These are phyloP conservation scores for Calocera viscosa DNA, from an alignment of 768 basidiomycete species.

Conservation along the genomic window DNA sequence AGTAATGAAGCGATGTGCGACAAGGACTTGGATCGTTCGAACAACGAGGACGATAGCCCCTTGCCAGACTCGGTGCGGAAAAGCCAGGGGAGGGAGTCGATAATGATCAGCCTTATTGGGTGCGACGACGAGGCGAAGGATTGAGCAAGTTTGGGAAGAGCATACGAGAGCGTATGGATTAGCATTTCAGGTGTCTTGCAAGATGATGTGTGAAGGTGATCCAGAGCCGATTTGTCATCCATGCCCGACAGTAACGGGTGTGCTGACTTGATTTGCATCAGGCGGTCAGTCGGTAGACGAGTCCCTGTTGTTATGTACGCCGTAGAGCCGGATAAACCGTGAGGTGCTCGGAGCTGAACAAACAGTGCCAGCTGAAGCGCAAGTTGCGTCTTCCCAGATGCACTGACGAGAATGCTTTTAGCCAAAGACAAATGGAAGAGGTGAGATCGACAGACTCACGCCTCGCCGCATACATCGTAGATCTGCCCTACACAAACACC, in stretches of 20 bases:
- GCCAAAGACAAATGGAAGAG: background rate
- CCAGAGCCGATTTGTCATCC: slow-evolving; percentile 32
- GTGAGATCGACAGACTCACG: slow-evolving; percentile 35
- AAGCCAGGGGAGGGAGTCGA: slow-evolving; percentile 81
- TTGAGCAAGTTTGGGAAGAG: slow-evolving; percentile 32
- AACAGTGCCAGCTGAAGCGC: slow-evolving; percentile 70
- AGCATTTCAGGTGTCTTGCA: slow-evolving; percentile 42
- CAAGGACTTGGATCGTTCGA: slow-evolving; percentile 61
- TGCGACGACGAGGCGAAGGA: slow-evolving; percentile 21
- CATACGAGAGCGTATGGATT: slow-evolving; percentile 41
- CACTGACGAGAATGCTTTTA: slow-evolving; percentile 39
- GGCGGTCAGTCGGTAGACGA: slow-evolving; percentile 50
- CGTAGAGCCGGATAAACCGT: slow-evolving; percentile 52
- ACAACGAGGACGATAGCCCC: slow-evolving; percentile 47
- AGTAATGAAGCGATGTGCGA: slow-evolving; percentile 53
- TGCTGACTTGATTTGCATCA: slow-evolving; percentile 49
- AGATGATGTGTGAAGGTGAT: slow-evolving; percentile 49
- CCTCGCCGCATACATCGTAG: slow-evolving; percentile 83
- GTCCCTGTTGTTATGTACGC: slow-evolving; percentile 71
- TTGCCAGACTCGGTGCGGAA: slow-evolving; percentile 50
- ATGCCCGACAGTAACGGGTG: slow-evolving; percentile 38
- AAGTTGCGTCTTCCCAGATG: slow-evolving; percentile 89
- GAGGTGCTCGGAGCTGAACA: slow-evolving; percentile 51
- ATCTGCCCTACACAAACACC: slow-evolving; percentile 68
- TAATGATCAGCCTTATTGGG: slow-evolving; percentile 65